Base-by-base conservation (phyloP, 2,329 filamentous ascomycete species). In the Botrytis hyacinthi region DNA sequence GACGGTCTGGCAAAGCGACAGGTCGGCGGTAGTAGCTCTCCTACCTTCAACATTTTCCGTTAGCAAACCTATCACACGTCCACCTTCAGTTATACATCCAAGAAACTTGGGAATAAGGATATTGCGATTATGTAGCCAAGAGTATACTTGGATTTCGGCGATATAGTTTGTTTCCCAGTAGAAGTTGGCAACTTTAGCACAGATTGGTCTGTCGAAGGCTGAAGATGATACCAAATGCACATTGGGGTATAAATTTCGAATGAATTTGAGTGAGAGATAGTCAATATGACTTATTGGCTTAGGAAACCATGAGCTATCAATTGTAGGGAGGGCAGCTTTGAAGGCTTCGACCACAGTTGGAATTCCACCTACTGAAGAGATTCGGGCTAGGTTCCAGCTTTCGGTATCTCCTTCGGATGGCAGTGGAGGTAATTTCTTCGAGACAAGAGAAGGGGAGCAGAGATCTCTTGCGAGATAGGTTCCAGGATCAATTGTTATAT, bases 361-460 rank as follows among this genome's bases (percentile, higher is more conserved):
- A 59, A 67, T 73, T 40, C 78, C 80, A 3, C 74, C 78, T 10
- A 73, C 65, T 54, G 77, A 76, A 37, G 79, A 76, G 60, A 85
- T 78, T 48, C 80, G 80, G 65, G 80, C 84, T 65, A 78, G 76
- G 73, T 84, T 85, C 83, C 83, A 85, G 16, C 51, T 54, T 35
- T 70, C 37, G 18, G 32, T 32, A 16, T 61, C n/a, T 74, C 83
- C 80, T 18, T 83, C 82, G 1, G 78, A 66, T 1, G 82, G 83
- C 26, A 85, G 81, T 7, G 78, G 76, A 5, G 84, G 83, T 16
- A 85, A 79, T 70, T 76, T 76, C 72, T 69, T 66, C 51, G 82
- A 74, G 40, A 84, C 76, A 16, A 75, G 71, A 20, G 82, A 82
- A 14, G 75, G 80, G 68, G 81, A 83, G 29, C 78, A 79, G 71